Evolutionary conservation across 164 flowering plant species (phyloP).

Genomic region (Magnolia officinalis): DNA sequence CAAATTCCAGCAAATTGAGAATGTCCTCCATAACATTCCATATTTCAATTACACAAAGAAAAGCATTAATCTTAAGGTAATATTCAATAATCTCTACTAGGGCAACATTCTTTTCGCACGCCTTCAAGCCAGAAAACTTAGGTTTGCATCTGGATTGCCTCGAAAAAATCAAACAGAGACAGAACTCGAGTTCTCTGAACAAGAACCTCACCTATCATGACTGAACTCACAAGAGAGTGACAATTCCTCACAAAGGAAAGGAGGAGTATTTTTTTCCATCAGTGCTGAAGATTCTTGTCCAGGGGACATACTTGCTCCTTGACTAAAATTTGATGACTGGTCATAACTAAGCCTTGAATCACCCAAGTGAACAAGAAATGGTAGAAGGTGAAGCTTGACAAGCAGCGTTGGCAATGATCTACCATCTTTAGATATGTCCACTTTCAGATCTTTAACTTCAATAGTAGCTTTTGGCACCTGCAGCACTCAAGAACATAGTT

Average conservation of each 20-base stretch:
- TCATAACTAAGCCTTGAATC: constrained; percentile 59
- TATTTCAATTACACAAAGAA: not conserved
- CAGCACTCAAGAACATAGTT: constrained; percentile 13
- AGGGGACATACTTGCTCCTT: constrained; percentile 35
- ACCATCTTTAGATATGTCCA: constrained; percentile 84
- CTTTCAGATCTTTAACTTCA: constrained; percentile 74
- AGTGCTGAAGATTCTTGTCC: constrained; percentile 29
- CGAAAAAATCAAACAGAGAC: not conserved
- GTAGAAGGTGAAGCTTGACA: constrained; percentile 67
- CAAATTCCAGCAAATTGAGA: not conserved
- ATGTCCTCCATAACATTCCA: not conserved
- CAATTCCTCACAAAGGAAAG: constrained; percentile 74
- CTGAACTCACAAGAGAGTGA: constrained; percentile 75
- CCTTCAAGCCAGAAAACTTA: not conserved
- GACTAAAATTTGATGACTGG: constrained; percentile 36
- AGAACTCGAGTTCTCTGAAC: not conserved
- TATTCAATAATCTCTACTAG: not conserved
- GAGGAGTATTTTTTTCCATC: constrained; percentile 50
- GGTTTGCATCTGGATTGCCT: not conserved
- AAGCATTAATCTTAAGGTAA: not conserved
- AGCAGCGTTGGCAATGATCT: constrained; percentile 58
- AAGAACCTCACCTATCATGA: constrained; percentile 64
- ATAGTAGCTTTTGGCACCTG: constrained; percentile 78
- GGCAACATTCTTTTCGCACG: too few species aligned
- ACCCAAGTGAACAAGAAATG: constrained; percentile 58